These are phyloP conservation scores for Lasiosphaeria hispida DNA, from an alignment of 495 filamentous ascomycete species.

Conservation along the genomic window DNA sequence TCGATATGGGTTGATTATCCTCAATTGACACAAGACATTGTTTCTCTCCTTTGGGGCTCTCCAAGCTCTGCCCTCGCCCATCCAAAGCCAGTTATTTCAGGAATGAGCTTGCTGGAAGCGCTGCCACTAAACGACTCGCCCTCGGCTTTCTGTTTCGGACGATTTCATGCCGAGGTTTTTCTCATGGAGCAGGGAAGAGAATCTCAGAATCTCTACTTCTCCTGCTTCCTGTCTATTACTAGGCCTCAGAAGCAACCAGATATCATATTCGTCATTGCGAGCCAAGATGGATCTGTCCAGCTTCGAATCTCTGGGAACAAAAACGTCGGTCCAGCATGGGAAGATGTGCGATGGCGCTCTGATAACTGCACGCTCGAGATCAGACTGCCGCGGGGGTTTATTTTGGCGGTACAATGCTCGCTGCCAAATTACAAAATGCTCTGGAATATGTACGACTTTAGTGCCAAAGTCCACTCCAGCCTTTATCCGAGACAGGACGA, in stretches of 20 bases:
- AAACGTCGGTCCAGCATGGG: conserved; percentile 69
- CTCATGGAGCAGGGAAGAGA: conserved; percentile 67
- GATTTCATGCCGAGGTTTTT: conserved; percentile 66
- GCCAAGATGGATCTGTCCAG: conserved; percentile 72
- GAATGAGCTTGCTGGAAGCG: conserved; percentile 56
- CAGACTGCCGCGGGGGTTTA: conserved; percentile 65
- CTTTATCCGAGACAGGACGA: conserved; percentile 67
- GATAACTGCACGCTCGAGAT: conserved; percentile 60
- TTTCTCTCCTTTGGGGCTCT: conserved; percentile 61
- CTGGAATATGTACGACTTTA: conserved; percentile 80
- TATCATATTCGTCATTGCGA: conserved; percentile 66
- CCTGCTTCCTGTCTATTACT: conserved; percentile 69
- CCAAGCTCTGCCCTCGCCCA: conserved; percentile 47
- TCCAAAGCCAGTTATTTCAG: conserved; percentile 28
- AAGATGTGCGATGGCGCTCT: conserved; percentile 72
- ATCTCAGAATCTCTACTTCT: conserved; percentile 60
- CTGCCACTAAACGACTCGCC: conserved; percentile 72
- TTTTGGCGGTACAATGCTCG: conserved; percentile 63
- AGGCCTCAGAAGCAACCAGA: conserved; percentile 65
- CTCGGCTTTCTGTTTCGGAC: conserved; percentile 68
- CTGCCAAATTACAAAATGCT: conserved; percentile 72
- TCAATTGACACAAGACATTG: conserved; percentile 63
- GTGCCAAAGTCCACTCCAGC: conserved; percentile 64
- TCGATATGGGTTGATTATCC: conserved; percentile 76
- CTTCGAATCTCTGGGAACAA: conserved; percentile 68